These are phyloP conservation scores for Sutorius australiensis DNA, from an alignment of 768 basidiomycete genomes.

Conservation along the genomic window DNA sequence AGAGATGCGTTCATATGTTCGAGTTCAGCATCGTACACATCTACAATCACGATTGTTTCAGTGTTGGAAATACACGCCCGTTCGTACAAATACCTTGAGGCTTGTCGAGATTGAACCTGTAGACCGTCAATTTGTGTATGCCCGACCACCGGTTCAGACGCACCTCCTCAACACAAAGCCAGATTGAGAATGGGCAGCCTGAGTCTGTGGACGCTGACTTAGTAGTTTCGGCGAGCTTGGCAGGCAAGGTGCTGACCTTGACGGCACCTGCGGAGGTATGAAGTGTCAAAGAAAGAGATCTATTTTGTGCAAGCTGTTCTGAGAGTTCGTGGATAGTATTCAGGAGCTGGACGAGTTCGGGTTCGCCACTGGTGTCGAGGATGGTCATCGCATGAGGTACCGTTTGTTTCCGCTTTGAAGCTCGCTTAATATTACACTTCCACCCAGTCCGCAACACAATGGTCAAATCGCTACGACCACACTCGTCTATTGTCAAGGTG, in stretches of 20 bases:
- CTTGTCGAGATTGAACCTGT: slow-evolving; percentile 84
- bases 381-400: slow-evolving; percentile 44
- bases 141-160: slow-evolving; percentile 19
- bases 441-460: not conserved
- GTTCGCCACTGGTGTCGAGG: slow-evolving; percentile 49
- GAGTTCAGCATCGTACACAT: slow-evolving; percentile 85
- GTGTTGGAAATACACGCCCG: not conserved
- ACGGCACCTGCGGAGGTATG: slow-evolving; percentile 71
- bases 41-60: slow-evolving; percentile 39
- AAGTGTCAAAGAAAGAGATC: slow-evolving; percentile 63
- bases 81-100: slow-evolving; percentile 55
- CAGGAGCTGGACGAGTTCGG: slow-evolving; percentile 62
- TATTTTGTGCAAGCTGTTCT: slow-evolving; percentile 79
- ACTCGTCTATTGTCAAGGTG: slow-evolving; percentile 19
- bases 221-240: not conserved
- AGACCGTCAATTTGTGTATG: not conserved
- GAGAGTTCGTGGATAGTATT: slow-evolving; percentile 72
- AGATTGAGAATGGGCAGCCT: slow-evolving; percentile 85
- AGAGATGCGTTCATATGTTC: slow-evolving; percentile 85
- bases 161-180: slow-evolving; percentile 88
- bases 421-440: not conserved
- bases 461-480: not conserved
- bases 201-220: slow-evolving; percentile 46
- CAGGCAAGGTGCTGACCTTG: slow-evolving; percentile 57
- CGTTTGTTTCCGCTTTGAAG: slow-evolving; percentile 9